Percentiles rank a stretch among this genome's conserved stretches.
These are phyloP conservation scores for Thelonectria discophora DNA, from an alignment of 2,329 filamentous ascomycete species.

Conservation along the genomic window DNA sequence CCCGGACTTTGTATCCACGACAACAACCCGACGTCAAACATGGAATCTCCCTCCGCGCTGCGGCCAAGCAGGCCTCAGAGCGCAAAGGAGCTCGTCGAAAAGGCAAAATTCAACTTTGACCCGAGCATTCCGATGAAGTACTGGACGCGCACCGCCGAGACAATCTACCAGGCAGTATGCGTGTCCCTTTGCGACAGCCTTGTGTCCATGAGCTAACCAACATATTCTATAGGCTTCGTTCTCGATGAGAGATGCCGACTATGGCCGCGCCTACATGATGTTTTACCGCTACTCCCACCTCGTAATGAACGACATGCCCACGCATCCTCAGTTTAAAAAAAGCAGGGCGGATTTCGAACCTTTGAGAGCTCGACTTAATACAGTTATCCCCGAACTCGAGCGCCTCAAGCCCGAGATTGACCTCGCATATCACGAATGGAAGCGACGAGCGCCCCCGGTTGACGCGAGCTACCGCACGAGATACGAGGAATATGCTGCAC, in stretches of 20 bases:
- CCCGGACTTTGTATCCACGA: neutral
- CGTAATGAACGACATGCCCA: constrained; percentile 77
- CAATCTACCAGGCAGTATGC: constrained; percentile 79
- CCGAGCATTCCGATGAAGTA: constrained; percentile 77
- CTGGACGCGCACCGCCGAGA: constrained; percentile 84
- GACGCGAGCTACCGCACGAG: constrained; percentile 39
- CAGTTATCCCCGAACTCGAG: constrained; percentile 77
- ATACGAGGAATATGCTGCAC: constrained; percentile 60
- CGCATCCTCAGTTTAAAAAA: constrained; percentile 79
- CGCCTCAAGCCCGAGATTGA: constrained; percentile 81
- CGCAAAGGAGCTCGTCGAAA: constrained; percentile 78
- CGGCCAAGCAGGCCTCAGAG: constrained; percentile 65
- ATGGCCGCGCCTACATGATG: constrained; percentile 88
- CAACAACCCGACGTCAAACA: constrained; percentile 22
- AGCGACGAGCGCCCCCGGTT: constrained; percentile 56
- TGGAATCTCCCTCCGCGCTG: constrained; percentile 44
- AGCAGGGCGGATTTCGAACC: constrained; percentile 69
- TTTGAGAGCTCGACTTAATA: constrained; percentile 59
- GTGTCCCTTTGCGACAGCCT: neutral
- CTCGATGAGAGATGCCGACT: constrained; percentile 86
- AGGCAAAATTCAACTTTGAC: constrained; percentile 86
- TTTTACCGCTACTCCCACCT: constrained; percentile 89
- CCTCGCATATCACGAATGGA: constrained; percentile 74
- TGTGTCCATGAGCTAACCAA: constrained; percentile 32
- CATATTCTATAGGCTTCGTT: constrained; percentile 71